Evolutionary conservation across 805 yeast genomes (phyloP).

Genomic region (Candida sonorensis): DNA sequence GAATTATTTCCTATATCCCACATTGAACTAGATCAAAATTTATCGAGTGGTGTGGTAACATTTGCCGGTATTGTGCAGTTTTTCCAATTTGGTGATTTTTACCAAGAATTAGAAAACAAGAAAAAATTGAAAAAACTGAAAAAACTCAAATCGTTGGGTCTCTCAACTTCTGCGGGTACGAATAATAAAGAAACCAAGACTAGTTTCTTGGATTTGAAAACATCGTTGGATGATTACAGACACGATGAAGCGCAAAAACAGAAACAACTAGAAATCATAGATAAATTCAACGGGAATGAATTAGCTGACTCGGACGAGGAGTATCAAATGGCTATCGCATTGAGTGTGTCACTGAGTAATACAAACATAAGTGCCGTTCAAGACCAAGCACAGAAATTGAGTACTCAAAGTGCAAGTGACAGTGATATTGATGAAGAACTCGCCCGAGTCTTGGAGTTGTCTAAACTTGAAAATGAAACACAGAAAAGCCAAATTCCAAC

Average conservation of each 20-base stretch:
- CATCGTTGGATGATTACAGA: slow-evolving; percentile 26
- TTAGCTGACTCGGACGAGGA: slow-evolving; percentile 34
- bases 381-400: slow-evolving; percentile 8
- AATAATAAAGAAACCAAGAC: slow-evolving; percentile 20
- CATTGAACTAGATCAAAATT: slow-evolving; percentile 16
- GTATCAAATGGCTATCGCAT: slow-evolving; percentile 35
- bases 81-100: slow-evolving; percentile 38
- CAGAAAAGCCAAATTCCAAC: slow-evolving; percentile 2
- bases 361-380: slow-evolving; percentile 1
- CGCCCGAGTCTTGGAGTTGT: slow-evolving; percentile 13
- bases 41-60: slow-evolving; percentile 30
- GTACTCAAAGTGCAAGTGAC: too few relatives aligned
- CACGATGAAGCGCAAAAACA: slow-evolving; percentile 21
- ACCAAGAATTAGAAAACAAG: slow-evolving; percentile 11
- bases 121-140: slow-evolving; percentile 11
- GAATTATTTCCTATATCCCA: slow-evolving; percentile 14
- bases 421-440: slow-evolving; percentile 8
- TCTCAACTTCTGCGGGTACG: background rate
- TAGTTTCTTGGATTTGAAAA: slow-evolving; percentile 25
- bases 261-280: slow-evolving; percentile 21
- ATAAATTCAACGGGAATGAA: slow-evolving; percentile 40
- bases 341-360: slow-evolving; percentile 26
- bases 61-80: slow-evolving; percentile 38
- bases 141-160: slow-evolving; percentile 11
- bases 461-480: slow-evolving; percentile 10